phyloP scores from a whole-genome alignment of 1,284 basidiomycete species.

The Microbotryum intermedium region DNA sequence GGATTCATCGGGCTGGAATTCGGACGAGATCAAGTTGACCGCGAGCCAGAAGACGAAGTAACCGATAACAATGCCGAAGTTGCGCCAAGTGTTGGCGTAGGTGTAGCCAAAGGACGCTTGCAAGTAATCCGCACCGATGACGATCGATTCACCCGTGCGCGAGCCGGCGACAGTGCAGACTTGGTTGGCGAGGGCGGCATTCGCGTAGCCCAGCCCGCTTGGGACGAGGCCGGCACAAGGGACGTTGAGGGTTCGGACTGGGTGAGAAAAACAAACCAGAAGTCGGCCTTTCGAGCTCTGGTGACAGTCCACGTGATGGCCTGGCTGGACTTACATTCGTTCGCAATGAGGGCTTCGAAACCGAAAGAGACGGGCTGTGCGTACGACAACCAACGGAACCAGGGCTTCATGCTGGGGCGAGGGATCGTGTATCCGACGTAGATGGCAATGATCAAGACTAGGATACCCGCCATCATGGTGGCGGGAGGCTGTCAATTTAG shows the following conservation, averaged over 20 bases:
- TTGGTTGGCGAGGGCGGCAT: constrained; percentile 22
- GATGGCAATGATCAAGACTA: constrained; percentile 45
- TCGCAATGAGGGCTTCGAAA: constrained; percentile 45
- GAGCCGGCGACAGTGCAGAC: constrained; percentile 16
- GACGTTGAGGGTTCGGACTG: constrained; percentile 27
- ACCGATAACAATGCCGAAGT: constrained; percentile 11
- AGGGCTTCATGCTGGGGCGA: constrained; percentile 34
- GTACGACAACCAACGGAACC: constrained; percentile 48
- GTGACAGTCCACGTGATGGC: constrained; percentile 2
- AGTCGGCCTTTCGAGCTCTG: constrained; percentile 28
- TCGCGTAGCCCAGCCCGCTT: constrained; percentile 37
- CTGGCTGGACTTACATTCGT: constrained; percentile 42
- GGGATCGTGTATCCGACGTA: constrained; percentile 43
- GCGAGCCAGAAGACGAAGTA: constrained; percentile 50
- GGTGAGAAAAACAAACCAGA: not conserved
- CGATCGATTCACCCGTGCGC: constrained; percentile 29
- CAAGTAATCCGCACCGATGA: constrained; percentile 47
- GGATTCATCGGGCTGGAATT: constrained; percentile 25
- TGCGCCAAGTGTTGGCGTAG: constrained; percentile 57
- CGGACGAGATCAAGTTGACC: constrained; percentile 45
- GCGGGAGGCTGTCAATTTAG: constrained; percentile 4
- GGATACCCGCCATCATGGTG: constrained; percentile 25
- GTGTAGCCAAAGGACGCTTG: constrained; percentile 54
- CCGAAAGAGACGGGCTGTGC: constrained; percentile 44
- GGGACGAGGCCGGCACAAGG: constrained; percentile 37